Evolutionary conservation across 2,329 filamentous ascomycete species (phyloP), one percentile per base, ranked within the genome.

Genomic region (Metarhizium brunneum): DNA sequence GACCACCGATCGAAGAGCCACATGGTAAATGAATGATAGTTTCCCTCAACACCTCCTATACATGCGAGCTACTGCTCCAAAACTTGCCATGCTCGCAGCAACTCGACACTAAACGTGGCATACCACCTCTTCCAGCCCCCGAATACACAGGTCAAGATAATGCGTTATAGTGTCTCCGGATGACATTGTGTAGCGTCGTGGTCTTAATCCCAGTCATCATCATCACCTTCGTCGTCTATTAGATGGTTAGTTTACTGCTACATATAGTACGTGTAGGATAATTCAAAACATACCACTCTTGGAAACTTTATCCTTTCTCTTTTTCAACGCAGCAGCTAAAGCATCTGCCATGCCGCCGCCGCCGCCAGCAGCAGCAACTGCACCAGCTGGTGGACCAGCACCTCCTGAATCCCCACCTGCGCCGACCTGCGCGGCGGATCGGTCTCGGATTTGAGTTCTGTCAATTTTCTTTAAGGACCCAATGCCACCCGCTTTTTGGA

Each of bases 291-390:
- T 83, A 96, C 92, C 92, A 78, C 90, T 95, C 69, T 89, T 87
- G 73, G 89, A 90, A 69, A 96, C 92, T 78, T 95, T 96, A 71
- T 90, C 84, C 77, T 96, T 96, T 70, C 92, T 81, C 74, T 89
- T 88, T 66, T 86, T 83, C 64, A 92, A 72, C 56, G 87, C 88
- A 58, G 84, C 86, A 57, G 89, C 89, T 63, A 96, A 74, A 50
- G 90, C 92, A 73, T 87, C 90, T 25, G 90, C 90, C 80, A 96
- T 83, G 40, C 83, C 85, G 55, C 84, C 82, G 11, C 82, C 85
- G 11, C 82, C 80, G 18, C 76, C 79, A 47, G 79, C 79, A 52
- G 74, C 69, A 45, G 76, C 67, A n/a, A 75, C 70, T 50, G 79
- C 73, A 51, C 79, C 79, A 49, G 80, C 73, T 8, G 82, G 73